Base-by-base conservation (phyloP, 2,329 filamentous ascomycete genomes). In the Alternaria novae-zelandiae region DNA sequence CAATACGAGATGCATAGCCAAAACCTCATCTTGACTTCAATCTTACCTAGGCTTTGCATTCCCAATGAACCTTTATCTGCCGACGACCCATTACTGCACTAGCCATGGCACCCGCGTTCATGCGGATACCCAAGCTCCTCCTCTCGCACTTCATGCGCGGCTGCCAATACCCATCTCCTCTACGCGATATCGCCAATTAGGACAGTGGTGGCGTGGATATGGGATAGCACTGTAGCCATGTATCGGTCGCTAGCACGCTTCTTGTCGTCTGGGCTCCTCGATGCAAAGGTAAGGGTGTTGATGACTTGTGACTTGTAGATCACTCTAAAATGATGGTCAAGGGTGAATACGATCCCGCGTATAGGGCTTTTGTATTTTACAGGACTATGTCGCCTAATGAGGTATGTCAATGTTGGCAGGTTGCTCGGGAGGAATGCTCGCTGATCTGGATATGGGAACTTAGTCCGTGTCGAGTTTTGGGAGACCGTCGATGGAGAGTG, bases 381-480 rank as follows among this genome's bases (percentile, higher is more conserved):
- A 36, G 4, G 17, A 47, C 44, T 26, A 13, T 49, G 54, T 57
- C 54, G 8, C 20, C 54, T 25, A 57, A 57, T 13, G 44, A 57
- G 21, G 28, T 30, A 30, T 12, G 36, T 54, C 4, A 5, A 23
- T 15, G 17, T 17, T 51, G 6, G 17, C 13, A 8, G 30, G 6
- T 36, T 36, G 30, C 30, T 36, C 6, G 3, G 30, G 30, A 36
- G 30, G 7, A 6, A 36, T 7, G 8, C 30, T 15, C 32, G 32
- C 36, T 41, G 36, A 41, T 41, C 36, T 41, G 5, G n/a, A 41
- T 10, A 17, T 53, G 50, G 15, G 4, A 10, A 30, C 13, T 21
- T 23, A 59, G 57, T 59, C 57, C 13, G 13, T 59, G 26, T 59
- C 57, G 32, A 54, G 49, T 20, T 59, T 59, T 25, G 20, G 57